These are phyloP conservation scores for Neobulgaria alba DNA, from an alignment of 2,329 filamentous ascomycete genomes.

Conservation along the genomic window DNA sequence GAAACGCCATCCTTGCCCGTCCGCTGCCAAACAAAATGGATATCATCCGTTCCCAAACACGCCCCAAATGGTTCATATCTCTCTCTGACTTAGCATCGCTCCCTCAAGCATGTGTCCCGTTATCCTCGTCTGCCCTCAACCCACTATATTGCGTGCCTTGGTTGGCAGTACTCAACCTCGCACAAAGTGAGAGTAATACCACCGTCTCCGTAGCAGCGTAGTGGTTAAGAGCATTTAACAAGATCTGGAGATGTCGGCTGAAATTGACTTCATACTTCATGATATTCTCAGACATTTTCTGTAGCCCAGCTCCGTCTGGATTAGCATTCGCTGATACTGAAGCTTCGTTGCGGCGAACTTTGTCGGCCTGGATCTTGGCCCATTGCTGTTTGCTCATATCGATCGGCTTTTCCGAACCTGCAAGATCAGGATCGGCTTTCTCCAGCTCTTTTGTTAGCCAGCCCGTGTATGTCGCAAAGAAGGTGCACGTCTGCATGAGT, in stretches of 20 bases:
- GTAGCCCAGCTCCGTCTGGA: conserved; percentile 22
- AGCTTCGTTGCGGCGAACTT: conserved; percentile 33
- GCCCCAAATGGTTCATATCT: not conserved
- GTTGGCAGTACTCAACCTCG: conserved; percentile 70
- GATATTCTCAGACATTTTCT: conserved; percentile 68
- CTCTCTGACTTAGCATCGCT: too few relatives aligned
- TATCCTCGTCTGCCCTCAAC: conserved; percentile 49
- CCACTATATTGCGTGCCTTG: conserved; percentile 63
- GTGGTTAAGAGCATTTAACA: conserved; percentile 92
- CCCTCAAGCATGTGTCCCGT: conserved; percentile 16
- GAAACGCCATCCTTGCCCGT: too few relatives aligned
- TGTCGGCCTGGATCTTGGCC: conserved; percentile 45
- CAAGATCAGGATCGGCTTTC: conserved; percentile 72
- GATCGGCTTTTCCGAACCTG: conserved; percentile 44
- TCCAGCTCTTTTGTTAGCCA: conserved; percentile 79
- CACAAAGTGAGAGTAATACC: conserved; percentile 81
- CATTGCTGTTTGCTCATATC: conserved; percentile 55
- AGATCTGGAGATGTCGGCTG: conserved; percentile 80
- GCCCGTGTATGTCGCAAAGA: conserved; percentile 86
- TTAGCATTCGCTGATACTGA: conserved; percentile 10
- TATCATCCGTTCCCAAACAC: not conserved
- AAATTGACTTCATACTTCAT: conserved; percentile 92
- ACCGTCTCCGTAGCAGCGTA: conserved; percentile 97
- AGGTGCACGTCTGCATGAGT: conserved; percentile 88
- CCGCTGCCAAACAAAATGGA: not conserved